Base-by-base conservation (phyloP, 345 rosid genomes). In the Isatis tinctoria region DNA sequence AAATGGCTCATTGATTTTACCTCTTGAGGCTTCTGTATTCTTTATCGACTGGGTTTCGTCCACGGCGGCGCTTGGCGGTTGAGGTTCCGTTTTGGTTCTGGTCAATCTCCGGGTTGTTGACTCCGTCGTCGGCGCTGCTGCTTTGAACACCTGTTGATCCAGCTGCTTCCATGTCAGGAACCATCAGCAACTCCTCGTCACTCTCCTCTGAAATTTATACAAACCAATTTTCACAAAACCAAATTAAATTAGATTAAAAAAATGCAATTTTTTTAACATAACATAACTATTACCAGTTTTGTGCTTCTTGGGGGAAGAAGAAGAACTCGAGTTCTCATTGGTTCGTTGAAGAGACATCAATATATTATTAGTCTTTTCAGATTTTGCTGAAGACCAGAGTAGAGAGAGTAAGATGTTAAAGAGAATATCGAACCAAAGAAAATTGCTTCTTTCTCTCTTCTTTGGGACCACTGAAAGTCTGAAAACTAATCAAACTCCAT, bases 21-120 rank as follows among this genome's bases (percentile, higher is more conserved):
- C 96, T 84, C 80, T 88, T 88, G 48, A 82, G 87, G 77, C 91
- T 82, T 81, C 87, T 79, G 41, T 86, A 54, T 70, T 90, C 96
- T 82, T 90, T 87, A 69, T 90, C 93, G 1, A 41, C 80, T 0
- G 91, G 86, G 69, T 84, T 83, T 4, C 88, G 83, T 48, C 91
- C 90, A 45, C 86, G 74, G 45, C 86, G 80, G 10, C 87, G 90
- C 12, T 64, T 70, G 17, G 44, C 33, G 27, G 43, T 14, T 6
- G 74, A 76, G 73, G 62, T 83, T 18, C 58, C 76, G n/a, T 51
- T 67, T 53, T 74, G 81, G 37, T 56, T 62, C 40, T 62, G 79
- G 45, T 37, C 60, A 32, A 65, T n/a, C 13, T 75, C 41, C 47
- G n/a, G 51, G 4, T 74, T 70, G 3, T 44, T 74, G 47, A 9